Percentiles rank a stretch among this genome's conserved stretches.
Conservation (phyloP, 805 yeast species). For the Hanseniaspora singularis region DNA sequence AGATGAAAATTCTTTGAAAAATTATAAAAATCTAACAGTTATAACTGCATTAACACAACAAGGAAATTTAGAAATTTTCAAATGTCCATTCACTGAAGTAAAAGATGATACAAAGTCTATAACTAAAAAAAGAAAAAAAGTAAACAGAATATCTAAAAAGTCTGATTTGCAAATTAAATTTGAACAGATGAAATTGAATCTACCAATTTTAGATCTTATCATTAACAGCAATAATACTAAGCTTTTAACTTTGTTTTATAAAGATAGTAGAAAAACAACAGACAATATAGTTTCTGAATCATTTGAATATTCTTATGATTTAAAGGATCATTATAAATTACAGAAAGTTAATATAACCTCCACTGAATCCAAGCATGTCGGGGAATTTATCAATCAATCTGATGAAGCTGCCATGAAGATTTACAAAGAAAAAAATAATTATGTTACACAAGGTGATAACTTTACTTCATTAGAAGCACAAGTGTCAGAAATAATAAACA, state of each 20-base stretch:
- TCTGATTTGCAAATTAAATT: conserved; percentile 36
- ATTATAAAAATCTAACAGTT: background rate
- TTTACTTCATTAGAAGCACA: conserved; percentile 40
- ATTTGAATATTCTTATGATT: background rate
- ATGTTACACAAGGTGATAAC: conserved; percentile 53
- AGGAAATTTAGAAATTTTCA: conserved; percentile 63
- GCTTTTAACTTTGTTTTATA: conserved; percentile 1
- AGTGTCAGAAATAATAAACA: conserved; percentile 14
- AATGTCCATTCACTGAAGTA: conserved; percentile 34
- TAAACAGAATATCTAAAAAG: conserved; percentile 42
- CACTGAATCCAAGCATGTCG: conserved; percentile 19
- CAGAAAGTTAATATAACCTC: conserved; percentile 17
- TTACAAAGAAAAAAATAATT: conserved; percentile 51
- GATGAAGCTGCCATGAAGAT: conserved; percentile 43
- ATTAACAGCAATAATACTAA: background rate
- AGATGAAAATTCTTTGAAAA: too few species aligned
- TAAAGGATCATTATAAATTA: conserved; percentile 24
- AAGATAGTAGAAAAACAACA: conserved; percentile 1
- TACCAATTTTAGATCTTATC: background rate
- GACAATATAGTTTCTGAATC: background rate
- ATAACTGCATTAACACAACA: conserved; percentile 52
- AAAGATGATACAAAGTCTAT: too few species aligned
- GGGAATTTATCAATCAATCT: conserved; percentile 17
- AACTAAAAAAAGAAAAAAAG: conserved; percentile 21
- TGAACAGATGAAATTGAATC: background rate